These are phyloP conservation scores for Candida silvicultrix DNA, from an alignment of 805 yeast genomes.

Conservation along the genomic window DNA sequence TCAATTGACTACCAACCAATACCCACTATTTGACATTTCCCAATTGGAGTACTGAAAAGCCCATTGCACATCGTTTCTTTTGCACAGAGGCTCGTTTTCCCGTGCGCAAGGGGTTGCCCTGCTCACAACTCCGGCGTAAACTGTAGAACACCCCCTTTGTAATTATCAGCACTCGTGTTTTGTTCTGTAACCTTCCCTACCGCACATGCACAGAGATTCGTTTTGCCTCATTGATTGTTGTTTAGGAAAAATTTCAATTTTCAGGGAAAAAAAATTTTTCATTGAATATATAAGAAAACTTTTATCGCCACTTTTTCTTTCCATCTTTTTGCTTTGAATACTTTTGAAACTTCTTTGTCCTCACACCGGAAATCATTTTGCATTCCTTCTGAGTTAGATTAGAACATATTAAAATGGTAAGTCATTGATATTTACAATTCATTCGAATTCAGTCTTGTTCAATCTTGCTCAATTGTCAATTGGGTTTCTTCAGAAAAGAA, in stretches of 20 bases:
- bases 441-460: neutral
- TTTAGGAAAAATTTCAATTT: neutral
- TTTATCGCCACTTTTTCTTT: constrained; percentile 5
- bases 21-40: too few species aligned
- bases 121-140: neutral
- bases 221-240: too few species aligned
- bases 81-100: neutral
- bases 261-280: neutral
- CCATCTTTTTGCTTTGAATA: constrained; percentile 1
- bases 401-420: constrained; percentile 9
- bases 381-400: constrained; percentile 28
- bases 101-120: neutral
- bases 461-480: neutral
- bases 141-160: neutral
- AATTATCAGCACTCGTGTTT: too few species aligned
- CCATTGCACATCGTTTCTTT: constrained; percentile 1
- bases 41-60: neutral
- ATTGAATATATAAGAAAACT: constrained; percentile 3
- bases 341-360: constrained; percentile 18
- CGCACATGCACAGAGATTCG: too few species aligned
- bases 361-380: constrained; percentile 31
- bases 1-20: too few species aligned
- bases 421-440: constrained; percentile 1
- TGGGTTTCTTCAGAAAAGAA: neutral
- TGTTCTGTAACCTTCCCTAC: too few species aligned